These are phyloP conservation scores for Kodamaea laetipori DNA, from an alignment of 805 yeast species.

Conservation along the genomic window DNA sequence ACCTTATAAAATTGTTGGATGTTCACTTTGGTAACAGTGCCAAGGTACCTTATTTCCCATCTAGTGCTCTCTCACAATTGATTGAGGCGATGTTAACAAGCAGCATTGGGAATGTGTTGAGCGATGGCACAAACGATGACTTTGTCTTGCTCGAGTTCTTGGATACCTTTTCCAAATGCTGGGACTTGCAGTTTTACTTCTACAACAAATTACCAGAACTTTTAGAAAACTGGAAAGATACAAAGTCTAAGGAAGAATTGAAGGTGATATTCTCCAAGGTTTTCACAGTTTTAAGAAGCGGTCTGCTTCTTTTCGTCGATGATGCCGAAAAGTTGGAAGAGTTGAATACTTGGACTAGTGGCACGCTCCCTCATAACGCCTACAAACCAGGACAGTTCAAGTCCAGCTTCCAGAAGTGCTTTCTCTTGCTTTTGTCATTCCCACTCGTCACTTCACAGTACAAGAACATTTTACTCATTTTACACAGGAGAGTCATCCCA, in stretches of 20 bases:
- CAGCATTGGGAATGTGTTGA: constrained; percentile 37
- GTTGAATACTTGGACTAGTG: constrained; percentile 30
- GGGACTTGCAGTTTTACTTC: constrained; percentile 80
- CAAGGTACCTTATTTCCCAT: constrained; percentile 74
- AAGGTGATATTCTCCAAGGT: constrained; percentile 38
- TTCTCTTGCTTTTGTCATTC: constrained; percentile 58
- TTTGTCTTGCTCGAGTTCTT: constrained; percentile 57
- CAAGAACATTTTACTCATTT: constrained; percentile 63
- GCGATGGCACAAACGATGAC: constrained; percentile 52
- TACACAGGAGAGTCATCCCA: constrained; percentile 87
- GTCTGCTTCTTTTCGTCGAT: constrained; percentile 22
- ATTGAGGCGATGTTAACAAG: constrained; percentile 33
- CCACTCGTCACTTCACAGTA: constrained; percentile 57
- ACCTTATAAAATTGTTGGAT: constrained; percentile 58
- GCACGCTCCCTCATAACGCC: constrained; percentile 39
- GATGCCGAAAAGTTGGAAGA: constrained; percentile 35
- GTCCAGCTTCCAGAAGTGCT: constrained; percentile 66
- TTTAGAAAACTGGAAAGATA: constrained; percentile 23
- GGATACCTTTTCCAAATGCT: constrained; percentile 54
- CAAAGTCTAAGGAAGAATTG: constrained; percentile 19
- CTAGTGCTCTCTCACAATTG: constrained; percentile 47
- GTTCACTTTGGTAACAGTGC: constrained; percentile 53
- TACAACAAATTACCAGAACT: constrained; percentile 48
- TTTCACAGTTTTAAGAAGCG: constrained; percentile 37
- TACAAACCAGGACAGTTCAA: constrained; percentile 51